These are phyloP conservation scores for Sporothrix inflata DNA, from an alignment of 2,329 filamentous ascomycete species.

Conservation along the genomic window DNA sequence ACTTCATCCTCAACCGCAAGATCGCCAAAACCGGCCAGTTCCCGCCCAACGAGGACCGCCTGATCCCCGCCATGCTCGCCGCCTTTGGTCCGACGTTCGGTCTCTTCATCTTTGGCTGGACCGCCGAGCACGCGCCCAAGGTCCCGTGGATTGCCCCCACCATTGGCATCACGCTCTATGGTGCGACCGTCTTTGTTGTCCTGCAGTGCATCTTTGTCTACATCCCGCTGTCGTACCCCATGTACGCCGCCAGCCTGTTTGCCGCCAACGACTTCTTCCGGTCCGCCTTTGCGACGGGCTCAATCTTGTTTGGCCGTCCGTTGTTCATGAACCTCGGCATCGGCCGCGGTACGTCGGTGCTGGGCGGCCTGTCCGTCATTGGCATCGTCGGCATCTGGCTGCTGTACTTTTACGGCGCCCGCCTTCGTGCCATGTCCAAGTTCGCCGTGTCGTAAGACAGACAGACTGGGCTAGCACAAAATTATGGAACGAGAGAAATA, in stretches of 20 bases:
- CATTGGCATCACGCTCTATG: constrained; percentile 61
- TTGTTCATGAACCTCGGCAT: constrained; percentile 64
- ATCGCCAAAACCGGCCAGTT: constrained; percentile 52
- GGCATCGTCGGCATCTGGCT: constrained; percentile 63
- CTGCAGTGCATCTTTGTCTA: constrained; percentile 66
- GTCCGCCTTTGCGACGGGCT: constrained; percentile 60
- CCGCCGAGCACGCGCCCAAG: constrained; percentile 46
- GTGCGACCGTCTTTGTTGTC: constrained; percentile 55
- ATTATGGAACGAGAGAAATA: not conserved
- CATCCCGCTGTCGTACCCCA: constrained; percentile 58
- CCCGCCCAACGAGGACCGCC: constrained; percentile 56
- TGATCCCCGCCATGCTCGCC: constrained; percentile 58
- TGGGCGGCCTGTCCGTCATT: constrained; percentile 58
- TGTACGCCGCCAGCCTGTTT: constrained; percentile 62
- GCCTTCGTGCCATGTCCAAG: constrained; percentile 58
- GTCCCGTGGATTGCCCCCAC: constrained; percentile 60
- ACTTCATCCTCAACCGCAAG: constrained; percentile 55
- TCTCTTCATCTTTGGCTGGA: constrained; percentile 66
- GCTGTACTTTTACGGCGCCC: constrained; percentile 61
- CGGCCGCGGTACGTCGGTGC: constrained; percentile 57
- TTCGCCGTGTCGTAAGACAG: constrained; percentile 51
- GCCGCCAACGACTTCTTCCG: constrained; percentile 64
- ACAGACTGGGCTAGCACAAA: not conserved
- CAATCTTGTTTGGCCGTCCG: constrained; percentile 63
- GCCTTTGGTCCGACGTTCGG: constrained; percentile 59